Base-by-base conservation (phyloP, 768 basidiomycete species). In the Multifurca ochricompacta region DNA sequence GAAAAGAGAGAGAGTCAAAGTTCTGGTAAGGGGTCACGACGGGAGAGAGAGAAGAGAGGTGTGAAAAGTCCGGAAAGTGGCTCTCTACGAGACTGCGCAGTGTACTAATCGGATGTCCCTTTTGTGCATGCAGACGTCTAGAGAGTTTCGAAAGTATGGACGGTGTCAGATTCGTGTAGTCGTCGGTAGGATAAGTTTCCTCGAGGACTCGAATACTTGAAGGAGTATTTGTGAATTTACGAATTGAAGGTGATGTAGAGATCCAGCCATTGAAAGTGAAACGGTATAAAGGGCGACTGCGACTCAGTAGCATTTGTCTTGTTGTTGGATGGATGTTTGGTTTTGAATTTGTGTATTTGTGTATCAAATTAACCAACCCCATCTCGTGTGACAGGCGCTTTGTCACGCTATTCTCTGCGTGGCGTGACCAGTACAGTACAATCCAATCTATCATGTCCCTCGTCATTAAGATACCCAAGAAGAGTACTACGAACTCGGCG, bases 1-100 rank as follows among this genome's bases (percentile, higher is more conserved):
- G 85, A 71, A 99, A 98, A 3, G 91, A 92, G 30, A 99, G 83
- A 61, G 95, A 90, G 70, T 99, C 96, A 68, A 99, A 99, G 72
- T 94, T 99, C 69, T 93, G 82, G 66, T 74, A 75, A 2, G 92
- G 90, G 3, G 91, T 84, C 50, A 99, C 96, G 57, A 98, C 71
- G 2, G 96, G 92, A 2, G 91, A 87, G 55, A 90, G 73, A 19
- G 89, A 85, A 11, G 85, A 81, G 41, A 90, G 70, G 57, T 86
- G 82, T 13, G 81, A 70, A 68, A 83, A 92, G 51, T 80, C 71
- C 5, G 83, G 73, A 63, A 87, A 97, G 66, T 96, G 89, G 18
- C 79, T 77, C 71, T 96, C 89, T 63, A 98, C 84, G 60, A 91
- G 77, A 19, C 75, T 67, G 35, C 91, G 87, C 40, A 98, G 81